phyloP scores from a whole-genome alignment of 2,329 filamentous ascomycete genomes.

The Claviceps sp. region DNA sequence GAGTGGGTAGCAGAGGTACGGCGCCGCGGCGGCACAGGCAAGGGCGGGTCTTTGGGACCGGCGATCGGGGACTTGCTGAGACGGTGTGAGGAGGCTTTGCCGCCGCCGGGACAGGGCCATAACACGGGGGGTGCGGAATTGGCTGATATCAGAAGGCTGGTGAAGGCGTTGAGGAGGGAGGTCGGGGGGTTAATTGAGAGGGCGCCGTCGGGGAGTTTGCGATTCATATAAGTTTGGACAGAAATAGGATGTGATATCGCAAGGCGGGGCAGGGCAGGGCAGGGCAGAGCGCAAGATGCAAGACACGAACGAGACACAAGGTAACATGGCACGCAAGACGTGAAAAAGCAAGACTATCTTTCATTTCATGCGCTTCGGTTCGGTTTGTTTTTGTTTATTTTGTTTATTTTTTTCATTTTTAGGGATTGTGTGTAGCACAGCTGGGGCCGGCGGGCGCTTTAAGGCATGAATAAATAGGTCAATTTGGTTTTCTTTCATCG shows the following conservation, averaged over 20 bases:
- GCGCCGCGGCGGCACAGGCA: slow-evolving; percentile 28
- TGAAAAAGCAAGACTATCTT: background rate
- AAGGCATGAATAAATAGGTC: background rate
- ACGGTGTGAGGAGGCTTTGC: slow-evolving; percentile 33
- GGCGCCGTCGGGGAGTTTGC: slow-evolving; percentile 27
- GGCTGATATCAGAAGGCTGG: slow-evolving; percentile 27
- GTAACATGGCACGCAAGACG: background rate
- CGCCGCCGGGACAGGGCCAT: slow-evolving; percentile 23
- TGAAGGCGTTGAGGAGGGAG: slow-evolving; percentile 29
- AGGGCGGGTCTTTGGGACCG: slow-evolving; percentile 24
- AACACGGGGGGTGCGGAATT: slow-evolving; percentile 34
- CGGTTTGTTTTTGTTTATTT: background rate
- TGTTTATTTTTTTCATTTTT: background rate
- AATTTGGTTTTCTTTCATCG: too few relatives aligned
- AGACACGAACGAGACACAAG: too few relatives aligned
- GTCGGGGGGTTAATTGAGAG: slow-evolving; percentile 31
- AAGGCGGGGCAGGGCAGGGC: too few relatives aligned
- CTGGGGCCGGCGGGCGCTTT: background rate
- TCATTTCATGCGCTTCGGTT: background rate
- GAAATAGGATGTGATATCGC: too few relatives aligned
- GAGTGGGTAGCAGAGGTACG: slow-evolving; percentile 37
- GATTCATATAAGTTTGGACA: slow-evolving; percentile 26
- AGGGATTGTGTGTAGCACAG: background rate
- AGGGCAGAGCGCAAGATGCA: too few relatives aligned
- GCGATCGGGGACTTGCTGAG: slow-evolving; percentile 37